phyloP scores from a whole-genome alignment of 2,329 filamentous ascomycete species.

The Aspergillus tanneri region DNA sequence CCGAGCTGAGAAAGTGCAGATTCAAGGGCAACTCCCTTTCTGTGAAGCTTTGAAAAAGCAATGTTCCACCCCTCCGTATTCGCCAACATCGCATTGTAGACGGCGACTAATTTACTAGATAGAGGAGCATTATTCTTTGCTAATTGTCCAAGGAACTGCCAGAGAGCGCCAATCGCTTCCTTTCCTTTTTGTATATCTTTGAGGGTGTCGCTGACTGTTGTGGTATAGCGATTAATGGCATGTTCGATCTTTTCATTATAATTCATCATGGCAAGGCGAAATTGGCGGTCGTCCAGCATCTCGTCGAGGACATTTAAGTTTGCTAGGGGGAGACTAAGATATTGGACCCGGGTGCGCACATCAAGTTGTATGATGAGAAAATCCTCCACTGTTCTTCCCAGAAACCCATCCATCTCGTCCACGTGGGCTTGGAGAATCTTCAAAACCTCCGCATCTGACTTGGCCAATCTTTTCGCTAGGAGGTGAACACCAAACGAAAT shows the following conservation, averaged over 20 bases:
- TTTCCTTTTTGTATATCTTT: constrained; percentile 78
- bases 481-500: constrained; percentile 93
- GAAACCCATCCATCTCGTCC: constrained; percentile 87
- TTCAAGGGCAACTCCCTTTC: constrained; percentile 68
- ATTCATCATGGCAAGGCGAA: constrained; percentile 76
- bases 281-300: constrained; percentile 81
- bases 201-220: constrained; percentile 72
- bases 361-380: constrained; percentile 75
- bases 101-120: constrained; percentile 63
- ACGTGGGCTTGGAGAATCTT: constrained; percentile 88
- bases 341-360: constrained; percentile 74
- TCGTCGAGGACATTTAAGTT: constrained; percentile 80
- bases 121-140: constrained; percentile 60
- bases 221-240: constrained; percentile 76
- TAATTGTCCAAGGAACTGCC: constrained; percentile 69
- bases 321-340: constrained; percentile 77
- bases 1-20: constrained; percentile 69
- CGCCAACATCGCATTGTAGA: constrained; percentile 86
- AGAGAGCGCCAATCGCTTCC: constrained; percentile 72
- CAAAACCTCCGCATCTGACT: constrained; percentile 83
- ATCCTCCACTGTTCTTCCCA: constrained; percentile 83
- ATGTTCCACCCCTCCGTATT: constrained; percentile 89
- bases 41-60: constrained; percentile 73
- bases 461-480: constrained; percentile 78
- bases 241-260: constrained; percentile 91